phyloP scores from a whole-genome alignment of 768 basidiomycete genomes.

The Lanmaoa rubissima region DNA sequence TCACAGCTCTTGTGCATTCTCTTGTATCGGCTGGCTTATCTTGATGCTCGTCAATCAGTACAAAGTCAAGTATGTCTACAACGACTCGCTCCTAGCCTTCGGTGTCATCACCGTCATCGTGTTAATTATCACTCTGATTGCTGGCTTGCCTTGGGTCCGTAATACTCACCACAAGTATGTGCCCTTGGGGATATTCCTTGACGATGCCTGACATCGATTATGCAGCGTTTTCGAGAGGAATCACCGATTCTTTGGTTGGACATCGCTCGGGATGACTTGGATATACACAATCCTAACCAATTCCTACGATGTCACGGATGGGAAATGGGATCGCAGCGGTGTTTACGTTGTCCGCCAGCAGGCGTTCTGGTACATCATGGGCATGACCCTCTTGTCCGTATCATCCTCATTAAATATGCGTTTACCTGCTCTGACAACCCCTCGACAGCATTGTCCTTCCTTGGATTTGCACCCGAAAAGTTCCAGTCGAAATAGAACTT shows the following conservation, averaged over 20 bases:
- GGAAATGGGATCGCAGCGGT: conserved; percentile 57
- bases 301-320: conserved; percentile 54
- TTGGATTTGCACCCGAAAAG: conserved; percentile 74
- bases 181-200: background rate
- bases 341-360: conserved; percentile 60
- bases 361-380: conserved; percentile 73
- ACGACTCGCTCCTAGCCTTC: conserved; percentile 56
- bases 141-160: conserved; percentile 77
- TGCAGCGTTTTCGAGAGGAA: conserved; percentile 74
- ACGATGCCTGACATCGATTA: background rate
- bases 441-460: conserved; percentile 60
- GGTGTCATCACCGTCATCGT: conserved; percentile 58
- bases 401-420: background rate
- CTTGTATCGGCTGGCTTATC: conserved; percentile 68
- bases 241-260: conserved; percentile 79
- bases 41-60: conserved; percentile 60
- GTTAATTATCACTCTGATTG: conserved; percentile 56
- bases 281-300: conserved; percentile 66
- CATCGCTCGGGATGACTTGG: conserved; percentile 57
- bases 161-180: conserved; percentile 79
- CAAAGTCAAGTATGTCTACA: conserved; percentile 45
- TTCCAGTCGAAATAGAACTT: conserved; percentile 70
- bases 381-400: conserved; percentile 71
- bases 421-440: background rate
- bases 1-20: conserved; percentile 72